phyloP scores from a whole-genome alignment of 2,329 filamentous ascomycete genomes.

The Colletotrichum neosansevieriae region DNA sequence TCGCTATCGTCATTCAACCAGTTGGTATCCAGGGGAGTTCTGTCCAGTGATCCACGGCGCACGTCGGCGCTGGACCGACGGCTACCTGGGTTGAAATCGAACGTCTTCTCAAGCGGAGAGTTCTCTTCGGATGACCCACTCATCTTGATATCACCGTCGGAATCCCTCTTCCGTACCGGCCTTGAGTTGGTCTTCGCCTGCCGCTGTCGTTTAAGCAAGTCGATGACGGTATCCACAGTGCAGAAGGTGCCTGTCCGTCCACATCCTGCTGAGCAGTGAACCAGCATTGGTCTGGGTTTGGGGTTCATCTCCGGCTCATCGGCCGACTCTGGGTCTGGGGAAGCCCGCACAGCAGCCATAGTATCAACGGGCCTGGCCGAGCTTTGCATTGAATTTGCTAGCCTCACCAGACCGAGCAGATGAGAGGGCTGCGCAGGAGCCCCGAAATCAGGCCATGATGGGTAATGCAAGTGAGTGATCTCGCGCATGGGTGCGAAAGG shows the following conservation, averaged over 20 bases:
- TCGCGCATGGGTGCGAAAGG: slow-evolving; percentile 91
- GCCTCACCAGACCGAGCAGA: slow-evolving; percentile 88
- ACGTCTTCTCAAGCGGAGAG: slow-evolving; percentile 46
- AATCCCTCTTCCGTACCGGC: slow-evolving; percentile 45
- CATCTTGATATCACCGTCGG: slow-evolving; percentile 63
- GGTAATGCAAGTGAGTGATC: slow-evolving; percentile 94
- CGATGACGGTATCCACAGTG: slow-evolving; percentile 93
- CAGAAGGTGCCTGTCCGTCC: slow-evolving; percentile 97
- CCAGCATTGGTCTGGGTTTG: slow-evolving; percentile 78
- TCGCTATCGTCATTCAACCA: slow-evolving; percentile 81
- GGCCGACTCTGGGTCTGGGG: slow-evolving; percentile 49
- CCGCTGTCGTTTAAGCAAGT: slow-evolving; percentile 93
- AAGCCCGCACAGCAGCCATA: slow-evolving; percentile 48
- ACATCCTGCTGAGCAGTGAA: slow-evolving; percentile 96
- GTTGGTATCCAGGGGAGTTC: slow-evolving; percentile 57
- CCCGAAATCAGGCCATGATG: slow-evolving; percentile 97
- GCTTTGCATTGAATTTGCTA: slow-evolving; percentile 81
- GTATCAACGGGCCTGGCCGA: slow-evolving; percentile 63
- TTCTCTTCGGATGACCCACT: slow-evolving; percentile 46
- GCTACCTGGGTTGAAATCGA: slow-evolving; percentile 39
- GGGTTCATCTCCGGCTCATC: slow-evolving; percentile 70
- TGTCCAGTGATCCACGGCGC: slow-evolving; percentile 33
- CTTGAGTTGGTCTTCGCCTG: slow-evolving; percentile 49
- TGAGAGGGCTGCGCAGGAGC: slow-evolving; percentile 90
- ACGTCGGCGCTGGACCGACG: slow-evolving; percentile 31